A percentile compares a stretch with the other conserved stretches of the same genome.
Conservation (phyloP, 169 alveolate genomes). For the Babesia divergens region DNA sequence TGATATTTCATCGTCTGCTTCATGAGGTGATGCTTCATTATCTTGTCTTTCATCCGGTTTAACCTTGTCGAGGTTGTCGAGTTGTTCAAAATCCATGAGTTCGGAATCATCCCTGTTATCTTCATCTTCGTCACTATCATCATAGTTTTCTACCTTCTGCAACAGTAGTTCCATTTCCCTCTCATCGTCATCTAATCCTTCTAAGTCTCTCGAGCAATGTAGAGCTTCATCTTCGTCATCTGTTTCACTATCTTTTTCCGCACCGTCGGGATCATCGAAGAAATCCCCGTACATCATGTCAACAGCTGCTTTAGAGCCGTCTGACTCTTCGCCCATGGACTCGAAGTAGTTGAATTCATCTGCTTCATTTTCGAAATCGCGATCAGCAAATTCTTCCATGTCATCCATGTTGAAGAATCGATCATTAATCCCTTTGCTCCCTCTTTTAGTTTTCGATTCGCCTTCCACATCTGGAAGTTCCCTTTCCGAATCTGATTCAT, state of each 20-base stretch:
- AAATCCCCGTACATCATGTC: slow-evolving; percentile 64
- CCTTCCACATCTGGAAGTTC: not conserved
- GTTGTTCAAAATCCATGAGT: slow-evolving; percentile 6
- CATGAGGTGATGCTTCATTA: not conserved
- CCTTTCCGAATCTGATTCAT: not conserved
- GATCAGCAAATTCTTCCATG: slow-evolving; percentile 60
- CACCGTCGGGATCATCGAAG: slow-evolving; percentile 48
- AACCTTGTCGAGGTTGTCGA: not conserved
- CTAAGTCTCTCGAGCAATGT: slow-evolving; percentile 20
- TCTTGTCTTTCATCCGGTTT: not conserved
- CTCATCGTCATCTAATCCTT: slow-evolving; percentile 34
- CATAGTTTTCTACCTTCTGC: slow-evolving; percentile 48
- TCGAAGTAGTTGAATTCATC: slow-evolving; percentile 57
- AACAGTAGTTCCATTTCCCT: slow-evolving; percentile 51
- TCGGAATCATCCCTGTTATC: slow-evolving; percentile 42
- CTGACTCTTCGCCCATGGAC: slow-evolving; percentile 67
- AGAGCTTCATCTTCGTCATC: slow-evolving; percentile 36
- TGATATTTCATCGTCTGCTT: slow-evolving; percentile 43
- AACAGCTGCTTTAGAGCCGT: slow-evolving; percentile 51
- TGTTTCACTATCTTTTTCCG: not conserved
- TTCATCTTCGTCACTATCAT: slow-evolving; percentile 25
- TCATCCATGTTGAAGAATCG: slow-evolving; percentile 56
- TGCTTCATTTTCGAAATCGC: slow-evolving; percentile 36
- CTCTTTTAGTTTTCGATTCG: not conserved
- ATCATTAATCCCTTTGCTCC: slow-evolving; percentile 14